These are phyloP conservation scores for Diaporthe amygdali DNA, from an alignment of 2,329 filamentous ascomycete genomes.

Conservation along the genomic window DNA sequence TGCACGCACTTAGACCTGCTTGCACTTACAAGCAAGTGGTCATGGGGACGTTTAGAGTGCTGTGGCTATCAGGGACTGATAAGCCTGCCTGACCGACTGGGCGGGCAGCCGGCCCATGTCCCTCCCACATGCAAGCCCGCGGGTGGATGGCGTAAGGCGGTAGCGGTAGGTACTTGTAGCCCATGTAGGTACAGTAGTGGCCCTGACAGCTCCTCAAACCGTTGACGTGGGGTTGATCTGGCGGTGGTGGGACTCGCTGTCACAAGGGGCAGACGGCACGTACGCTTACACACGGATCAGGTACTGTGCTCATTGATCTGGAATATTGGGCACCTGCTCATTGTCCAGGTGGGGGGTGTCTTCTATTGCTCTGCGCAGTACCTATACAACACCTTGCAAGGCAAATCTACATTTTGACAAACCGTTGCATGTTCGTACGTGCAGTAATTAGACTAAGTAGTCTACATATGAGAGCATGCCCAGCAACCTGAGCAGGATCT, in stretches of 20 bases:
- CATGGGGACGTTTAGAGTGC: not conserved
- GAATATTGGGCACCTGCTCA: not conserved
- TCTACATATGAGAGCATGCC: too few relatives aligned
- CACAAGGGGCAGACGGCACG: not conserved
- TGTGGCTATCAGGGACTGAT: conserved; percentile 12
- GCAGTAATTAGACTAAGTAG: too few relatives aligned
- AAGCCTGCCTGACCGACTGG: conserved; percentile 2
- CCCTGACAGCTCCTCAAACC: not conserved
- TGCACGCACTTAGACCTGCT: too few relatives aligned
- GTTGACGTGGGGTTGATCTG: not conserved
- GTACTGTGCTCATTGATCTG: not conserved
- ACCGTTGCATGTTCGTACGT: too few relatives aligned
- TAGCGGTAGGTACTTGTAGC: too few relatives aligned
- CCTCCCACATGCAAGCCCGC: not conserved
- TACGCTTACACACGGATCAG: not conserved
- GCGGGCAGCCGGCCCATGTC: too few relatives aligned
- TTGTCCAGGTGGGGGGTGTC: not conserved
- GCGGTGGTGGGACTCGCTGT: not conserved
- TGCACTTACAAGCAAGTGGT: conserved; percentile 16
- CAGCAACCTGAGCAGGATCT: too few relatives aligned
- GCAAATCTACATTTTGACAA: too few relatives aligned
- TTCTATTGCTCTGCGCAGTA: too few relatives aligned
- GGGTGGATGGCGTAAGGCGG: not conserved
- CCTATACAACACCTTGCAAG: too few relatives aligned
- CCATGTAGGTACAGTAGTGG: not conserved